A percentile compares a stretch with the other conserved stretches of the same genome.
Evolutionary conservation across 306 rosid species (phyloP).

Genomic region (Citrullus amarus): DNA sequence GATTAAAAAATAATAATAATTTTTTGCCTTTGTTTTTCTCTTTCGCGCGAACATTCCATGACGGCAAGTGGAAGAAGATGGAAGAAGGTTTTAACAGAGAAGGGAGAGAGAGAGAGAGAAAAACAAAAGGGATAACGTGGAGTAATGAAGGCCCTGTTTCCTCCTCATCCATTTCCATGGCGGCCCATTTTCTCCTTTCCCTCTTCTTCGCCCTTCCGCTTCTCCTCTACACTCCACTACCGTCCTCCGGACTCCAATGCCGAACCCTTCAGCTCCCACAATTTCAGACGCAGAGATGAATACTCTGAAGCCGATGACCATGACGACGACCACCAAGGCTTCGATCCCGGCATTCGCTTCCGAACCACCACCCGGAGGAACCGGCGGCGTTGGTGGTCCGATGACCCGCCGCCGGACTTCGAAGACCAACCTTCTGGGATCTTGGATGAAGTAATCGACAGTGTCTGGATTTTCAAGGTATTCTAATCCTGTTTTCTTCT

Average conservation of each 20-base stretch:
- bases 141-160: conserved; percentile 41
- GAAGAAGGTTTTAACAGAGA: not conserved
- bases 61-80: not conserved
- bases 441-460: conserved; percentile 42
- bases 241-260: conserved; percentile 81
- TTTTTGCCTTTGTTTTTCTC: too few species aligned
- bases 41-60: not conserved
- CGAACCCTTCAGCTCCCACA: conserved; percentile 39
- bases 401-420: conserved; percentile 26
- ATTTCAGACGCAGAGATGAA: conserved; percentile 21
- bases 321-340: conserved; percentile 14
- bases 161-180: conserved; percentile 6
- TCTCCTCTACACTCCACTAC: conserved; percentile 32
- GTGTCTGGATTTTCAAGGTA: conserved; percentile 77
- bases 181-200: conserved; percentile 7
- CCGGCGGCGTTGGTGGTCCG: conserved; percentile 77
- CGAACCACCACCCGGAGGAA: conserved; percentile 14
- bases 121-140: conserved; percentile 24
- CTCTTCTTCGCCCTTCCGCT: conserved; percentile 17
- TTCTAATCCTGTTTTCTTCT: not conserved
- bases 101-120: conserved; percentile 5
- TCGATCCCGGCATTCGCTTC: conserved; percentile 16
- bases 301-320: conserved; percentile 5
- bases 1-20: too few species aligned
- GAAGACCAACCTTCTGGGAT: conserved; percentile 33